phyloP scores from a whole-genome alignment of 208 protist species.

The Endotrypanum monterogeii region DNA sequence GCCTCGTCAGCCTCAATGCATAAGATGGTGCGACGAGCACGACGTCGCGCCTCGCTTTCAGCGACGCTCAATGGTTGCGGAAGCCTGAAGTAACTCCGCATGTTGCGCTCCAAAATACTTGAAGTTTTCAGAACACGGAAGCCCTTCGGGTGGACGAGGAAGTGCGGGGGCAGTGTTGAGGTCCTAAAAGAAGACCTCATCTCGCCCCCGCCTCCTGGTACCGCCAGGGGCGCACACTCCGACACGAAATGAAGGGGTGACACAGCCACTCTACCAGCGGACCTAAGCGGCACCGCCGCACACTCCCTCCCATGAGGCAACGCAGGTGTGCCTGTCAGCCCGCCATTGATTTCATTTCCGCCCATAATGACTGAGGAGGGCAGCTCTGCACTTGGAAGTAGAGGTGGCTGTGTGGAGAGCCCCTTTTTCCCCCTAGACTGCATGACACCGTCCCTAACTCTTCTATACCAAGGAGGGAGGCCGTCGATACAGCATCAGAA shows the following conservation, averaged over 20 bases:
- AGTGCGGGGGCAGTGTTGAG: constrained; percentile 15
- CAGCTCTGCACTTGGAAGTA: background rate
- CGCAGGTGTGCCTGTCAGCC: background rate
- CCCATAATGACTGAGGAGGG: background rate
- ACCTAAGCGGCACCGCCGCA: background rate
- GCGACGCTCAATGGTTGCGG: constrained; percentile 59
- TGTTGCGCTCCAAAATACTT: constrained; percentile 74
- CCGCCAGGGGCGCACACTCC: constrained; percentile 2
- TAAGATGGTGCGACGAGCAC: constrained; percentile 44
- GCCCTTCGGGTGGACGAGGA: constrained; percentile 78
- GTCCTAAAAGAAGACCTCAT: background rate
- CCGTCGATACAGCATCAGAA: background rate
- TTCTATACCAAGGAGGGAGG: background rate
- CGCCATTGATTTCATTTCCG: background rate
- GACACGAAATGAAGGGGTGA: background rate
- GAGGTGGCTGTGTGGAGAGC: background rate
- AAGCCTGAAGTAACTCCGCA: constrained; percentile 89
- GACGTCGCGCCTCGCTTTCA: constrained; percentile 44
- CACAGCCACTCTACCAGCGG: background rate
- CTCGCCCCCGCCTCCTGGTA: background rate
- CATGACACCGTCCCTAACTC: background rate
- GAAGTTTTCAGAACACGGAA: constrained; percentile 83
- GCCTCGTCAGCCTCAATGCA: constrained; percentile 50
- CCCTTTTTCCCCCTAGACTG: background rate
- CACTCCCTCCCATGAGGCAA: background rate